Percentiles rank a stretch among this genome's conserved stretches.
Evolutionary conservation across 208 protist species (phyloP).

Genomic region (Leishmania arabica): DNA sequence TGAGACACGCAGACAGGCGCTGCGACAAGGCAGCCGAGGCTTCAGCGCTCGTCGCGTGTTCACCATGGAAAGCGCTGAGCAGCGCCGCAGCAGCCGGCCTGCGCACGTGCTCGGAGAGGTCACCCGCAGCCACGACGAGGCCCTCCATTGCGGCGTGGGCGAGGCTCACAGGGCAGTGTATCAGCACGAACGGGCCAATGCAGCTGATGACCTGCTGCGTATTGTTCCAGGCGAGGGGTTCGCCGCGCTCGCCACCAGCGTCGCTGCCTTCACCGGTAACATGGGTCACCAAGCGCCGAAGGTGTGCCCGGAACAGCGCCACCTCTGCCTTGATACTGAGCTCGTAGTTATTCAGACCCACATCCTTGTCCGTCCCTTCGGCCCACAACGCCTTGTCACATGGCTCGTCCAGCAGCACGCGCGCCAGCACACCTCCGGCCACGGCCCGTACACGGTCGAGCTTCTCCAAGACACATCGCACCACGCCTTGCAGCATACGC

Average conservation of each 20-base stretch:
- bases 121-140: slow-evolving; percentile 82
- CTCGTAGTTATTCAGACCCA: background rate
- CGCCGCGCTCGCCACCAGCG: background rate
- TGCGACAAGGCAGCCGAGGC: slow-evolving; percentile 13
- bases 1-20: slow-evolving; percentile 57
- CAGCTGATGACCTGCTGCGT: slow-evolving; percentile 47
- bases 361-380: background rate
- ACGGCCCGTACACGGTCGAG: slow-evolving; percentile 88
- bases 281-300: slow-evolving; percentile 3
- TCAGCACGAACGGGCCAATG: slow-evolving; percentile 59
- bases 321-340: slow-evolving; percentile 5
- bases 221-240: slow-evolving; percentile 32
- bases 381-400: slow-evolving; percentile 2
- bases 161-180: slow-evolving; percentile 37
- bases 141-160: slow-evolving; percentile 70
- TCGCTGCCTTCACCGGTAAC: background rate
- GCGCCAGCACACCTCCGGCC: slow-evolving; percentile 45
- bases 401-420: slow-evolving; percentile 35
- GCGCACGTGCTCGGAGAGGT: slow-evolving; percentile 82
- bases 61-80: slow-evolving; percentile 38
- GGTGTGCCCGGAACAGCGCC: slow-evolving; percentile 9
- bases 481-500: slow-evolving; percentile 56
- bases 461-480: slow-evolving; percentile 91
- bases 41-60: background rate
- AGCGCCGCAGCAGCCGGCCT: slow-evolving; percentile 68